Percentiles rank a stretch among this genome's conserved stretches.
Conservation (phyloP, 2,329 filamentous ascomycete species). For the Penicillium polonicum region DNA sequence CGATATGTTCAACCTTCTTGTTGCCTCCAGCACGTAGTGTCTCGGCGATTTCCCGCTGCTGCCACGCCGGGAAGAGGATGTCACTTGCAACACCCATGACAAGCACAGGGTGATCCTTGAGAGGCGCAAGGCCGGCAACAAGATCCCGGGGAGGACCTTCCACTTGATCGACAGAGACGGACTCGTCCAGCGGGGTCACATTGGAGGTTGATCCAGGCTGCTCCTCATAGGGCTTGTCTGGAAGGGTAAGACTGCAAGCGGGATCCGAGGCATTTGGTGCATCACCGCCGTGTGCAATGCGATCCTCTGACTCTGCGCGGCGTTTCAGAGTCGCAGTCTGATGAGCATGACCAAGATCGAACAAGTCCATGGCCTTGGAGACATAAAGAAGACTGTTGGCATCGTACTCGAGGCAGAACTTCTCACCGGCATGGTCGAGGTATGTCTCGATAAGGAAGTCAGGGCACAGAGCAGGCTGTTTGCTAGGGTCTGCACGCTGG, state of each 20-base stretch:
- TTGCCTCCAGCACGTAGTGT: constrained; percentile 77
- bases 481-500: constrained; percentile 77
- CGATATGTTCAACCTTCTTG: constrained; percentile 76
- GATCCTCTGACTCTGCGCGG: constrained; percentile 59
- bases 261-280: constrained; percentile 42
- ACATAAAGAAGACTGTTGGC: constrained; percentile 94
- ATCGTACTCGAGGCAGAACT: constrained; percentile 96
- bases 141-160: constrained; percentile 71
- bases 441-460: constrained; percentile 99
- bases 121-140: constrained; percentile 66
- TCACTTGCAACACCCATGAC: constrained; percentile 95
- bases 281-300: constrained; percentile 52
- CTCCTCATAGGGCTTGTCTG: constrained; percentile 81
- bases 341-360: constrained; percentile 76
- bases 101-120: constrained; percentile 76
- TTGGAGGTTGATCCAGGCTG: constrained; percentile 59
- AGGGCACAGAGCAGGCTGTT: constrained; percentile 88
- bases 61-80: constrained; percentile 96
- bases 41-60: constrained; percentile 90
- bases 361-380: constrained; percentile 98
- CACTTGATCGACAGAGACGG: constrained; percentile 19
- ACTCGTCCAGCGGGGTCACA: constrained; percentile 33
- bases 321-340: constrained; percentile 64
- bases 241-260: constrained; percentile 77
- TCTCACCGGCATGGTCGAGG: constrained; percentile 95